phyloP scores from a whole-genome alignment of 306 rosid species.

The Vachellia pachyceras region DNA sequence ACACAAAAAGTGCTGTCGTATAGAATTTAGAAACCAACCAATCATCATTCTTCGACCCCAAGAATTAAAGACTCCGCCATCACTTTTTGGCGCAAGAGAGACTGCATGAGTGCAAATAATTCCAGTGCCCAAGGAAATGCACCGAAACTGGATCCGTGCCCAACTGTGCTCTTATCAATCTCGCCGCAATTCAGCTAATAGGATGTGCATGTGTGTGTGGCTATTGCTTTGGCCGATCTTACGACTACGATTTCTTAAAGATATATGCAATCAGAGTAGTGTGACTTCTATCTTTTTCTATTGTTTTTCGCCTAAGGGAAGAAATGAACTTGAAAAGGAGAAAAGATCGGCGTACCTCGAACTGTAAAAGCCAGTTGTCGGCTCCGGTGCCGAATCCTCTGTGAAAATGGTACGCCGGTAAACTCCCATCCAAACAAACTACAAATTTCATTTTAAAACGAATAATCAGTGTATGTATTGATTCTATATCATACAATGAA shows the following conservation, averaged over 20 bases:
- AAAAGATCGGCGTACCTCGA: conserved; percentile 67
- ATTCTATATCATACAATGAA: no score
- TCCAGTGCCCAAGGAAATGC: no score
- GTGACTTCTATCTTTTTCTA: no score
- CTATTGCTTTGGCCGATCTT: no score
- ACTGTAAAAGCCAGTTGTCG: conserved; percentile 86
- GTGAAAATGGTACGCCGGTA: conserved; percentile 88
- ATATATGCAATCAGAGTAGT: no score
- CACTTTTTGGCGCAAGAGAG: not conserved
- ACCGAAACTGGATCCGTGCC: no score
- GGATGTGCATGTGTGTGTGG: no score
- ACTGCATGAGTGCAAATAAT: not conserved
- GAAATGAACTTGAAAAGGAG: not conserved
- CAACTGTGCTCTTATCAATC: not conserved
- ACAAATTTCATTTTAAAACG: not conserved
- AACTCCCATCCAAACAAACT: conserved; percentile 98
- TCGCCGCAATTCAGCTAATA: not conserved
- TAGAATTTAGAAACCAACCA: conserved; percentile 40
- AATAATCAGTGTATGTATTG: not conserved
- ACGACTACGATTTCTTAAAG: no score
- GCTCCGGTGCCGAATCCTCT: conserved; percentile 83
- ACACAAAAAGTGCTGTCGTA: conserved; percentile 29
- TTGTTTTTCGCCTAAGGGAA: no score
- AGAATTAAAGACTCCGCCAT: not conserved
- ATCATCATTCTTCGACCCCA: conserved; percentile 19